Evolutionary conservation across 495 filamentous ascomycete genomes (phyloP).

Genomic region (Penicillium antarcticum): DNA sequence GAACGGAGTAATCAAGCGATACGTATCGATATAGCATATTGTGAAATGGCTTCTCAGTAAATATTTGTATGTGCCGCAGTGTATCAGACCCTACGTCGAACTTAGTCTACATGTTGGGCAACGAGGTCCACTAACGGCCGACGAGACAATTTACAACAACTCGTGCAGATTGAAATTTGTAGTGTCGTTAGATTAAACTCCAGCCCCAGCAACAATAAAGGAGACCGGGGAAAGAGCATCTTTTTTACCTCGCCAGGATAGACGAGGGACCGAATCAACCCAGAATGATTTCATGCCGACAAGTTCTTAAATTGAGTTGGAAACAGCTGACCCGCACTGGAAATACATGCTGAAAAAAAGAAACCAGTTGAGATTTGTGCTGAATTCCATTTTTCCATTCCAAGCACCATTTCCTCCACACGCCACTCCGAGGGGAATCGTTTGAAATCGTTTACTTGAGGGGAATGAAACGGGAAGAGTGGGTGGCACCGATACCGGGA

Average conservation of each 20-base stretch:
- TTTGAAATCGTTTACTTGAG: slow-evolving; percentile 76
- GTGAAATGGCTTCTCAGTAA: too few species aligned
- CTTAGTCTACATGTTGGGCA: neutral
- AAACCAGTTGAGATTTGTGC: slow-evolving; percentile 29
- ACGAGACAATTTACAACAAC: neutral
- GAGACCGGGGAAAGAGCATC: slow-evolving; percentile 13
- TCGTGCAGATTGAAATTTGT: slow-evolving; percentile 9
- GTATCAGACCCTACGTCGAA: too few species aligned
- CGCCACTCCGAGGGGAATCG: slow-evolving; percentile 42
- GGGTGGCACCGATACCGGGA: slow-evolving; percentile 99
- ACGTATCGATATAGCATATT: too few species aligned
- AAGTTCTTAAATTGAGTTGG: slow-evolving; percentile 49
- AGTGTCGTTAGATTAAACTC: slow-evolving; percentile 25
- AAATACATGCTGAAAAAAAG: slow-evolving; percentile 45
- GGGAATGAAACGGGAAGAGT: slow-evolving; percentile 99
- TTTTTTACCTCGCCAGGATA: slow-evolving; percentile 19
- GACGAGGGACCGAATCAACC: slow-evolving; percentile 16
- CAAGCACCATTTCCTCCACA: slow-evolving; percentile 40
- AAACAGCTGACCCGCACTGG: slow-evolving; percentile 47
- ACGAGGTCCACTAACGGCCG: neutral
- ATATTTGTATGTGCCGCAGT: too few species aligned
- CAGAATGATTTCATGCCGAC: slow-evolving; percentile 38
- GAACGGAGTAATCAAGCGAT: too few species aligned
- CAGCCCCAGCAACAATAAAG: slow-evolving; percentile 12
- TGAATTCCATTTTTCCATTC: slow-evolving; percentile 41